Percentiles rank a stretch among this genome's conserved stretches.
Evolutionary conservation across 768 basidiomycete species (phyloP).

Genomic region (Panaeolus papilionaceus): DNA sequence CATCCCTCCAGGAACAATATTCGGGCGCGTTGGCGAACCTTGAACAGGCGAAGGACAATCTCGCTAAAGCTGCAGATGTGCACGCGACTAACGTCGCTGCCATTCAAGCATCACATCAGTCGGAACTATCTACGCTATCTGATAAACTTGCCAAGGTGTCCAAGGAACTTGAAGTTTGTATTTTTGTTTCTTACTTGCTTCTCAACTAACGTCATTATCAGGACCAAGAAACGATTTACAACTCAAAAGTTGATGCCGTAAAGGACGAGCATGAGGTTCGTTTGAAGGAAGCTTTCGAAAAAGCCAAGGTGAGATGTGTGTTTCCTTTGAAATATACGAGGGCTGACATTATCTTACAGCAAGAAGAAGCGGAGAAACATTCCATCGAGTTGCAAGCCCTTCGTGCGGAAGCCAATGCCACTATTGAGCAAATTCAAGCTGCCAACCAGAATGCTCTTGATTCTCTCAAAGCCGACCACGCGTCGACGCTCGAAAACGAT

Average conservation of each 20-base stretch:
- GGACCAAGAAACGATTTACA: constrained; percentile 75
- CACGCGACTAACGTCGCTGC: constrained; percentile 58
- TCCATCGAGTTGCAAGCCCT: constrained; percentile 73
- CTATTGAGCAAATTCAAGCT: constrained; percentile 71
- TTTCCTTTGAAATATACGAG: neutral
- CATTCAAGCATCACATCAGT: constrained; percentile 52
- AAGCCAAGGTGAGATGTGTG: constrained; percentile 66
- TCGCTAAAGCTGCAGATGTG: constrained; percentile 50
- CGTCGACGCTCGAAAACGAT: constrained; percentile 62
- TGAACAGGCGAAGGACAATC: constrained; percentile 53
- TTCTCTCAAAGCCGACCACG: constrained; percentile 68
- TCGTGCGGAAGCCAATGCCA: constrained; percentile 66
- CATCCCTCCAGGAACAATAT: constrained; percentile 54
- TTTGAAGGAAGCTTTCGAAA: constrained; percentile 74
- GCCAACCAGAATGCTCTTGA: constrained; percentile 68
- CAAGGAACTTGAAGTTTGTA: constrained; percentile 69
- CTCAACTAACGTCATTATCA: constrained; percentile 33
- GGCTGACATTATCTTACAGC: constrained; percentile 43
- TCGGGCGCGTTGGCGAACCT: constrained; percentile 48
- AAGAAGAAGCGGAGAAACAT: constrained; percentile 74
- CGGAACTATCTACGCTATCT: constrained; percentile 57
- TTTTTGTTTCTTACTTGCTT: constrained; percentile 1
- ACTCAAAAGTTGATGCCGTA: constrained; percentile 67
- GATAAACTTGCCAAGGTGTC: constrained; percentile 62
- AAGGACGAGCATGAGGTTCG: constrained; percentile 67